phyloP scores from a whole-genome alignment of 2,329 filamentous ascomycete genomes.

The Huntiella decipiens region DNA sequence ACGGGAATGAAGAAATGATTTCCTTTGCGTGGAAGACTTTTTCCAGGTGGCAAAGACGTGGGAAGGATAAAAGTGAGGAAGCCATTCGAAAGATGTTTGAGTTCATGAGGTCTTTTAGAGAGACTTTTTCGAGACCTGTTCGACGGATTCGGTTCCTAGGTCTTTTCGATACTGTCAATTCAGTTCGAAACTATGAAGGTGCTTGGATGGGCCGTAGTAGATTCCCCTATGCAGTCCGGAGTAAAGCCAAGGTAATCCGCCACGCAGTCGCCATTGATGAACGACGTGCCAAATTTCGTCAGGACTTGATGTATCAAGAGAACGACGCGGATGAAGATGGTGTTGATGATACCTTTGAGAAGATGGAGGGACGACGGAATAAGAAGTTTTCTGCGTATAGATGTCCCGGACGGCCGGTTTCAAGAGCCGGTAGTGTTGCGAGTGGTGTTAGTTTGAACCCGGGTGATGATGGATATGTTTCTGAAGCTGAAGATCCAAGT shows the following conservation, averaged over 20 bases:
- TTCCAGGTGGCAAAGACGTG: conserved; percentile 49
- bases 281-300: conserved; percentile 50
- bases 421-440: conserved; percentile 10
- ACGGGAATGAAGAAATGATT: conserved; percentile 73
- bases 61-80: conserved; percentile 24
- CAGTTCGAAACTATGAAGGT: conserved; percentile 57
- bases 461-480: conserved; percentile 19
- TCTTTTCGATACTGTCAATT: conserved; percentile 68
- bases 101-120: conserved; percentile 62
- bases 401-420: conserved; percentile 19
- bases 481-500: conserved; percentile 25
- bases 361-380: neutral
- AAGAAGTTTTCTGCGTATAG: conserved; percentile 11
- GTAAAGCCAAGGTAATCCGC: conserved; percentile 40
- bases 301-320: conserved; percentile 44
- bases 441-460: neutral
- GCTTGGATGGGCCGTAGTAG: conserved; percentile 62
- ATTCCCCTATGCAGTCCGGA: conserved; percentile 48
- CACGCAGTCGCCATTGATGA: conserved; percentile 56
- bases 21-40: conserved; percentile 72
- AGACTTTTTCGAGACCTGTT: conserved; percentile 62
- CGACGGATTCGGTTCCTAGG: conserved; percentile 57
- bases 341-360: conserved; percentile 1
- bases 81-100: conserved; percentile 41
- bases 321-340: conserved; percentile 11